A percentile compares a stretch with the other conserved stretches of the same genome.
phyloP scores from a whole-genome alignment of 2,329 filamentous ascomycete species.

The Monilinia aucupariae region DNA sequence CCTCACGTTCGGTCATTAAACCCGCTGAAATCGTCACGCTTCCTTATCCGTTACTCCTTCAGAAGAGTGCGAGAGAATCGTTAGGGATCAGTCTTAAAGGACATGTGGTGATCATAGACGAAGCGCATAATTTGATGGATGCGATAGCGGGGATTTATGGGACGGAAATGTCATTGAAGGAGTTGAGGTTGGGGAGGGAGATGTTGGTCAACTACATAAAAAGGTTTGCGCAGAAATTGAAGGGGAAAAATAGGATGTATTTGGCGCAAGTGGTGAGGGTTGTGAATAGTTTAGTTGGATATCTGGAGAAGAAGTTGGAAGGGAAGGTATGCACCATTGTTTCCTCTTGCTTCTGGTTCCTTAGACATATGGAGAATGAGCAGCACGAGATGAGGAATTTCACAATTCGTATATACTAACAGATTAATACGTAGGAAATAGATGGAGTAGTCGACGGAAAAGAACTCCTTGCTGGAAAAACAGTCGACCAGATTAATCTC shows the following conservation, averaged over 20 bases:
- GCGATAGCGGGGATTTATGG: constrained; percentile 85
- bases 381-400: neutral
- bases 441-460: constrained; percentile 68
- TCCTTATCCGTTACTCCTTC: constrained; percentile 84
- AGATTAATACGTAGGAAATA: constrained; percentile 34
- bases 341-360: neutral
- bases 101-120: constrained; percentile 91
- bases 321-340: constrained; percentile 40
- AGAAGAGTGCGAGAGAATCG: constrained; percentile 81
- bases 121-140: constrained; percentile 97
- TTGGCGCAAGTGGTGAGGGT: constrained; percentile 81
- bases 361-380: neutral
- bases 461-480: constrained; percentile 72
- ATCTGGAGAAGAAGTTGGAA: constrained; percentile 53
- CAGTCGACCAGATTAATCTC: constrained; percentile 91
- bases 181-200: constrained; percentile 65
- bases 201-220: constrained; percentile 80
- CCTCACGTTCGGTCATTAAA: constrained; percentile 77
- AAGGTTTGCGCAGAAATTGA: constrained; percentile 81
- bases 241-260: constrained; percentile 87
- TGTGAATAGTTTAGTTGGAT: constrained; percentile 69
- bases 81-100: constrained; percentile 79
- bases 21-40: constrained; percentile 85
- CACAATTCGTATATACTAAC: neutral
- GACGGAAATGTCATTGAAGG: constrained; percentile 64